Evolutionary conservation across 306 rosid genomes (phyloP).

Genomic region (Luffa acutangula): DNA sequence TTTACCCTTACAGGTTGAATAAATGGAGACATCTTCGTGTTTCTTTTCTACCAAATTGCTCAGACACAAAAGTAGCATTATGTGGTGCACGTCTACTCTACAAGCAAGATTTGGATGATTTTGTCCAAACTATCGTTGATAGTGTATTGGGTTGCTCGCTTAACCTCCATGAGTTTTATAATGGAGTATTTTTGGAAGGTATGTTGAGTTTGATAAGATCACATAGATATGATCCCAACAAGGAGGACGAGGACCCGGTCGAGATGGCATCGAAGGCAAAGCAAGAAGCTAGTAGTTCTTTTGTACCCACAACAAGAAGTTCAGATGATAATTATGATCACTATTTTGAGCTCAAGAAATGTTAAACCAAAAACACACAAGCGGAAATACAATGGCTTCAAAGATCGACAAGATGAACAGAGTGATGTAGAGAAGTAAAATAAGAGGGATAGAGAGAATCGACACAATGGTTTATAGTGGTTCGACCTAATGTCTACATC

Average conservation of each 20-base stretch:
- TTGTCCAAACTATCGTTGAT: not conserved
- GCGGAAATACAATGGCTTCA: no score
- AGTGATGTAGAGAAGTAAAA: no score
- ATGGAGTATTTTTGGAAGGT: not conserved
- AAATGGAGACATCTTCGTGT: not conserved
- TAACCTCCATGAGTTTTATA: not conserved
- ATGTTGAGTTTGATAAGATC: slow-evolving; percentile 1
- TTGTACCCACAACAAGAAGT: not conserved
- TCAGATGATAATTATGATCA: not conserved
- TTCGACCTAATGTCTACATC: no score
- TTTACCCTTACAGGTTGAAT: not conserved
- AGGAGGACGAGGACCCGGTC: not conserved
- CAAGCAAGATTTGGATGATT: not conserved
- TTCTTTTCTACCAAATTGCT: not conserved
- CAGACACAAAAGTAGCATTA: not conserved
- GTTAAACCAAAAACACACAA: no score
- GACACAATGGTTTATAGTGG: no score
- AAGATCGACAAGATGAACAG: no score
- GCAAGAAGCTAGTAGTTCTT: not conserved
- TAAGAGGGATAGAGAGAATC: no score
- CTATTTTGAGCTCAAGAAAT: not conserved
- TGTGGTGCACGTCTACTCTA: slow-evolving; percentile 13
- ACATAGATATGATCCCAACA: not conserved
- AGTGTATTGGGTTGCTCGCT: not conserved
- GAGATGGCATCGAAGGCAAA: no score